Percentiles rank a stretch among this genome's conserved stretches.
Conservation (phyloP, 805 yeast genomes). For the Wickerhamomyces chambardii region DNA sequence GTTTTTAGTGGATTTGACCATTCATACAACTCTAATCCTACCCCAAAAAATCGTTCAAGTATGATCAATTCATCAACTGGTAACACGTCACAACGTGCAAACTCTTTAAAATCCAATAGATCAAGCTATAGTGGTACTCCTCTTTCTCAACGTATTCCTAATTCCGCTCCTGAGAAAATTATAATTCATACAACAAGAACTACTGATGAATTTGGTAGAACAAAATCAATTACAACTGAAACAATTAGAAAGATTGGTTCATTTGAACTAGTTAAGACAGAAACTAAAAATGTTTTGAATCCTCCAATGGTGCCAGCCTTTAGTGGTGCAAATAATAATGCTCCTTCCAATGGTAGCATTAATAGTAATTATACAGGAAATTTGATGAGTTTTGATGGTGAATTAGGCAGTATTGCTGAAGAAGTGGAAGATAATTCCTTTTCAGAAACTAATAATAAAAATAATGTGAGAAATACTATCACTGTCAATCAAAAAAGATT, state of each 20-base stretch:
- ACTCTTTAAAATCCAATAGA: no score
- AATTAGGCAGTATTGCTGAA: conserved; percentile 16
- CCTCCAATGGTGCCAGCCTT: no score
- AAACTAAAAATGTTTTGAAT: conserved; percentile 27
- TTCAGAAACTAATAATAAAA: background rate
- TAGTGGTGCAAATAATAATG: no score
- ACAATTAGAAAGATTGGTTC: conserved; percentile 37
- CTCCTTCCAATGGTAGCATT: conserved; percentile 17
- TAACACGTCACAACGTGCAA: no score
- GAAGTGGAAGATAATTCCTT: conserved; percentile 9
- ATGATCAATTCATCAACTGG: no score
- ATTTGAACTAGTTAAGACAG: conserved; percentile 34
- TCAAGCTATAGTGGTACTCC: no score
- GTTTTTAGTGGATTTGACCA: background rate
- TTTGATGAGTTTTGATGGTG: conserved; percentile 8
- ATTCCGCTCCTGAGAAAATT: conserved; percentile 9
- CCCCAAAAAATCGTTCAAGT: no score
- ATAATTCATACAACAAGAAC: conserved; percentile 38
- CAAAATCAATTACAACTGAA: conserved; percentile 39
- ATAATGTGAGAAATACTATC: no score
- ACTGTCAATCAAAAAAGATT: no score
- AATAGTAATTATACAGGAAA: conserved; percentile 15
- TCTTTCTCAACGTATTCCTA: background rate
- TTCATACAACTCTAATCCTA: background rate
- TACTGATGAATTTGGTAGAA: conserved; percentile 35